A percentile compares a stretch with the other conserved stretches of the same genome.
Evolutionary conservation across 2,329 filamentous ascomycete species (phyloP).

Genomic region (Sordariomycetes sp.): DNA sequence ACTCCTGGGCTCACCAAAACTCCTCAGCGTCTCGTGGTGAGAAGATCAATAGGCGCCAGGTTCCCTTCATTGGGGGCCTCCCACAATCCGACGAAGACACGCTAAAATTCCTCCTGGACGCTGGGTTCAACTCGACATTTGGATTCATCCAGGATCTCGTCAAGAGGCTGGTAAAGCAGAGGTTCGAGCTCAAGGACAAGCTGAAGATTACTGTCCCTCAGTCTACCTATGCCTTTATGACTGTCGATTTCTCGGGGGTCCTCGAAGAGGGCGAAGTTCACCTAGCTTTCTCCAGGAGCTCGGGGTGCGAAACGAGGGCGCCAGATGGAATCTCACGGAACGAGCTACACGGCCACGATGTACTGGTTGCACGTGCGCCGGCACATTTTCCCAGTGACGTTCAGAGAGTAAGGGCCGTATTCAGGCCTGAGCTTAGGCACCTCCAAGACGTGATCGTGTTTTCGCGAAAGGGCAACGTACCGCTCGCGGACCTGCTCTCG

Average conservation of each 20-base stretch:
- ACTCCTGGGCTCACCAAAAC: slow-evolving; percentile 40
- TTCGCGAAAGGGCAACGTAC: slow-evolving; percentile 44
- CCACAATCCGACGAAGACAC: slow-evolving; percentile 38
- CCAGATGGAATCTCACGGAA: slow-evolving; percentile 37
- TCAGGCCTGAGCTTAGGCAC: slow-evolving; percentile 47
- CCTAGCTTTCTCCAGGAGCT: slow-evolving; percentile 56
- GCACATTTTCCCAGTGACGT: slow-evolving; percentile 63
- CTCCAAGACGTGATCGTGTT: slow-evolving; percentile 78
- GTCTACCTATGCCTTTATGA: slow-evolving; percentile 55
- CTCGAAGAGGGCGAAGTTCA: slow-evolving; percentile 58
- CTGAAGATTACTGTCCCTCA: slow-evolving; percentile 50
- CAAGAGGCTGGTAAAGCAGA: slow-evolving; percentile 33
- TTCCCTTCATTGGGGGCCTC: slow-evolving; percentile 37
- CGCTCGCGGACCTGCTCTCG: slow-evolving; percentile 60
- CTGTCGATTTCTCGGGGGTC: slow-evolving; percentile 53
- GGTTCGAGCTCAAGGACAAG: slow-evolving; percentile 45
- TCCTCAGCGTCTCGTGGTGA: slow-evolving; percentile 19
- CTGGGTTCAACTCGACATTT: slow-evolving; percentile 44
- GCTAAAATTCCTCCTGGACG: slow-evolving; percentile 43
- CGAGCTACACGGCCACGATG: slow-evolving; percentile 42
- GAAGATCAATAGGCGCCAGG: slow-evolving; percentile 24
- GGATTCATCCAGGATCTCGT: slow-evolving; percentile 39
- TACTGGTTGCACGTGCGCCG: slow-evolving; percentile 60
- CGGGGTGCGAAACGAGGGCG: slow-evolving; percentile 29
- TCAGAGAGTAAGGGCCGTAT: slow-evolving; percentile 53